Conservation (phyloP, 2,329 filamentous ascomycete genomes). For the Penicillium italicum region DNA sequence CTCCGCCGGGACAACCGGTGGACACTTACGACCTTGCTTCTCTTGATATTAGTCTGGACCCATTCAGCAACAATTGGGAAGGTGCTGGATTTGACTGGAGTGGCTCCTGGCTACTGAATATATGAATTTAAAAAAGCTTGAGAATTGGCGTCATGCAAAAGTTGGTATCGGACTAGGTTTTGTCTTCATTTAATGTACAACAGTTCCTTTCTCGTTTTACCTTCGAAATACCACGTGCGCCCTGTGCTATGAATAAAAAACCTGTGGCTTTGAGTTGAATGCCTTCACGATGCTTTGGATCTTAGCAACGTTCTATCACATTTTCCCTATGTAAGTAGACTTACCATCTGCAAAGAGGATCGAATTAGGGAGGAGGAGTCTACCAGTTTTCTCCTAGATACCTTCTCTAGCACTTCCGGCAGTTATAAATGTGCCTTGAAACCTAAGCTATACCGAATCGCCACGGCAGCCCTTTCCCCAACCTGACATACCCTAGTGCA, state of each 20-base stretch:
- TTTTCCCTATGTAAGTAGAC: background rate
- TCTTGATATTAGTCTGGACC: conserved; percentile 18
- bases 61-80: conserved; percentile 24
- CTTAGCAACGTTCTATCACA: background rate
- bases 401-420: no score
- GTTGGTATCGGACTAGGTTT: background rate
- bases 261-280: background rate
- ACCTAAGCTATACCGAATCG: no score
- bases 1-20: conserved; percentile 8
- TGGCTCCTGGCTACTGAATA: conserved; percentile 25
- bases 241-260: background rate
- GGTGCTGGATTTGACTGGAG: conserved; percentile 28
- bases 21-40: conserved; percentile 14
- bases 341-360: background rate
- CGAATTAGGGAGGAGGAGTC: no score
- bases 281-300: background rate
- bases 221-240: background rate
- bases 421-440: no score
- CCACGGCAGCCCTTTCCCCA: no score
- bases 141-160: background rate
- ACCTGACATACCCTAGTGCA: no score
- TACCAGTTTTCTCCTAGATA: no score
- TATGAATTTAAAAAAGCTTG: conserved; percentile 4
- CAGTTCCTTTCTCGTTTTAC: background rate
- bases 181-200: background rate